Conservation (phyloP, 2,329 filamentous ascomycete genomes). For the Waltergamsia citrina region DNA sequence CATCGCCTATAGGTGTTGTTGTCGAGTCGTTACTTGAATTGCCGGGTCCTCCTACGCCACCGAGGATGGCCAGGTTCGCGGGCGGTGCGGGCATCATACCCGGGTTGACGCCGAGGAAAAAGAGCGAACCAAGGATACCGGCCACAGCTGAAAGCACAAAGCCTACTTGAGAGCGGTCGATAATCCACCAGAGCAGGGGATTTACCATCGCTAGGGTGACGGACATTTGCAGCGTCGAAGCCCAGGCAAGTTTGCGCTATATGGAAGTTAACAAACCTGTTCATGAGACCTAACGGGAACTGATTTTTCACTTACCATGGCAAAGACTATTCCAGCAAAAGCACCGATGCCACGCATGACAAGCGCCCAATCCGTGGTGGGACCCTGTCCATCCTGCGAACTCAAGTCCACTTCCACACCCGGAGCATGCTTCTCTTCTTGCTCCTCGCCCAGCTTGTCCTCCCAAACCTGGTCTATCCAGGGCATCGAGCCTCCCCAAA, state of each 20-base stretch:
- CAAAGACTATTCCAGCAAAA: conserved; percentile 52
- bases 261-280: no score
- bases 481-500: conserved; percentile 70
- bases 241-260: conserved; percentile 83
- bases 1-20: background rate
- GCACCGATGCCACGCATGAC: conserved; percentile 49
- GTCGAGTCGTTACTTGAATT: background rate
- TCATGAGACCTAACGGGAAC: no score
- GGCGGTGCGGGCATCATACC: conserved; percentile 64
- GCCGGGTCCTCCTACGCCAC: conserved; percentile 2
- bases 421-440: conserved; percentile 17
- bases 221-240: conserved; percentile 88
- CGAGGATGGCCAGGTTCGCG: conserved; percentile 8
- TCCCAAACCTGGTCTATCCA: conserved; percentile 76
- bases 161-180: conserved; percentile 81
- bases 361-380: conserved; percentile 62
- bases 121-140: conserved; percentile 61
- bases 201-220: conserved; percentile 84
- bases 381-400: conserved; percentile 3
- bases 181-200: conserved; percentile 89
- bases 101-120: conserved; percentile 68
- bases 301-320: conserved; percentile 80
- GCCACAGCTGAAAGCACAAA: conserved; percentile 71
- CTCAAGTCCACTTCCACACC: conserved; percentile 17
- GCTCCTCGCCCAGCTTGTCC: conserved; percentile 30